phyloP scores from a whole-genome alignment of 345 rosid species.

The Aethionema arabicum region DNA sequence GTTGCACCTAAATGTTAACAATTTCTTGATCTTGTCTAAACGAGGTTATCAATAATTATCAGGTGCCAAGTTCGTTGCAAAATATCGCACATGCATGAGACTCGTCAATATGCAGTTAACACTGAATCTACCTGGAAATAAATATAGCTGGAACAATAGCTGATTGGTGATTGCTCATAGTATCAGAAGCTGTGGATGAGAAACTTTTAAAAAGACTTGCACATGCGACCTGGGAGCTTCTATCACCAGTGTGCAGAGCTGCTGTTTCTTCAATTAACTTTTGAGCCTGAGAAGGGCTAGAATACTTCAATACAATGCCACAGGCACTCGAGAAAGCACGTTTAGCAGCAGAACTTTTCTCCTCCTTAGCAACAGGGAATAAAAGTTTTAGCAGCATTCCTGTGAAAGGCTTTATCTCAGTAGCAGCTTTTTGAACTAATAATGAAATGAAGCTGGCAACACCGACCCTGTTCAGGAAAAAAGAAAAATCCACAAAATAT shows the following conservation, averaged over 20 bases:
- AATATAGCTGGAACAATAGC: conserved; percentile 76
- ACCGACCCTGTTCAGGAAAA: conserved; percentile 68
- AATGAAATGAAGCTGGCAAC: conserved; percentile 84
- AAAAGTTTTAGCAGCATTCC: conserved; percentile 63
- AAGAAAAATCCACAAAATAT: conserved; percentile 12
- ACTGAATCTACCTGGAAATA: conserved; percentile 65
- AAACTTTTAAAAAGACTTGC: conserved; percentile 80
- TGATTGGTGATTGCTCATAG: conserved; percentile 65
- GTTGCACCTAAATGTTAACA: not conserved
- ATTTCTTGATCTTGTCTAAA: not conserved
- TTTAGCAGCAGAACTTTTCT: conserved; percentile 74
- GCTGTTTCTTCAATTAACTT: conserved; percentile 82
- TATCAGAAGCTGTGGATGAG: conserved; percentile 73
- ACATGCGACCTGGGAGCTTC: conserved; percentile 77
- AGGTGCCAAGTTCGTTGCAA: conserved; percentile 12
- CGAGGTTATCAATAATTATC: not conserved
- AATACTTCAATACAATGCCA: conserved; percentile 70
- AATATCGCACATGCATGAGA: conserved; percentile 22
- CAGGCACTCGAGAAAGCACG: conserved; percentile 96
- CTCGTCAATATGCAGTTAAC: not conserved
- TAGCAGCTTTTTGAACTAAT: conserved; percentile 77
- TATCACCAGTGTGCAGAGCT: conserved; percentile 77
- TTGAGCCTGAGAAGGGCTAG: conserved; percentile 66
- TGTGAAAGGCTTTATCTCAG: conserved; percentile 70
- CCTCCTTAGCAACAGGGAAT: conserved; percentile 80